Percentiles rank a stretch among this genome's conserved stretches.
These are phyloP conservation scores for Hordeum pubiflorum DNA, from an alignment of 202 grass and related monocot genomes.

Conservation along the genomic window DNA sequence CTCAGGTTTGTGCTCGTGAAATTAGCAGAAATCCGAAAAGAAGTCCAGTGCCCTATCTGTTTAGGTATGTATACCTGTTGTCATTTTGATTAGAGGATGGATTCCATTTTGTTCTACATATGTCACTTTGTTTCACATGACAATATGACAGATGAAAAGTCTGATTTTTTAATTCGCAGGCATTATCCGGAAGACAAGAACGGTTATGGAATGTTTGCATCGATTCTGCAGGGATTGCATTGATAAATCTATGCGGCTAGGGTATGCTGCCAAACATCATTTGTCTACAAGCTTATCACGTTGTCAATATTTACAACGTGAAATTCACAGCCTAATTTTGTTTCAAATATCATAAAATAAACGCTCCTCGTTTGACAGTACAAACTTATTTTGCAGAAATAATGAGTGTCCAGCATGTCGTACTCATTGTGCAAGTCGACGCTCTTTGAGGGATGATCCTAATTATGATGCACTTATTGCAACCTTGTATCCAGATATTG, in stretches of 20 bases:
- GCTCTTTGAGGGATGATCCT: conserved; percentile 95
- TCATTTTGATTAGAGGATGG: conserved; percentile 12
- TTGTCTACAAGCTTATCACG: not conserved
- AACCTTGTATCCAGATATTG: conserved; percentile 90
- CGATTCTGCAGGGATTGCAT: conserved; percentile 97
- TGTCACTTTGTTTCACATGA: conserved; percentile 18
- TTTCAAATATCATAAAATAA: conserved; percentile 10
- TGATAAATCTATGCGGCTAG: conserved; percentile 98
- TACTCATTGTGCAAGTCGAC: conserved; percentile 94
- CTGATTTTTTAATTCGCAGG: conserved; percentile 43
- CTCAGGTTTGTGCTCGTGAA: conserved; percentile 87
- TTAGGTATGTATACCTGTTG: conserved; percentile 58
- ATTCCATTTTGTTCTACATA: not conserved
- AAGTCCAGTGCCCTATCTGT: conserved; percentile 98
- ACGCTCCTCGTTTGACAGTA: conserved; percentile 14
- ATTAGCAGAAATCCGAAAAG: conserved; percentile 88
- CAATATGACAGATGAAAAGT: not conserved
- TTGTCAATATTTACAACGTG: conserved; percentile 1
- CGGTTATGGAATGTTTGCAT: conserved; percentile 98
- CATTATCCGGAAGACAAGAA: conserved; percentile 95
- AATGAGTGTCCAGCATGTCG: conserved; percentile 97
- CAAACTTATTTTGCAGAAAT: conserved; percentile 58
- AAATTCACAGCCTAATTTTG: conserved; percentile 9
- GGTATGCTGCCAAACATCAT: conserved; percentile 40
- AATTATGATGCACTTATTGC: conserved; percentile 96